Evolutionary conservation across 1,284 basidiomycete species (phyloP), one percentile per base, ranked within the genome.

Genomic region (Leccinum griseonigrum): DNA sequence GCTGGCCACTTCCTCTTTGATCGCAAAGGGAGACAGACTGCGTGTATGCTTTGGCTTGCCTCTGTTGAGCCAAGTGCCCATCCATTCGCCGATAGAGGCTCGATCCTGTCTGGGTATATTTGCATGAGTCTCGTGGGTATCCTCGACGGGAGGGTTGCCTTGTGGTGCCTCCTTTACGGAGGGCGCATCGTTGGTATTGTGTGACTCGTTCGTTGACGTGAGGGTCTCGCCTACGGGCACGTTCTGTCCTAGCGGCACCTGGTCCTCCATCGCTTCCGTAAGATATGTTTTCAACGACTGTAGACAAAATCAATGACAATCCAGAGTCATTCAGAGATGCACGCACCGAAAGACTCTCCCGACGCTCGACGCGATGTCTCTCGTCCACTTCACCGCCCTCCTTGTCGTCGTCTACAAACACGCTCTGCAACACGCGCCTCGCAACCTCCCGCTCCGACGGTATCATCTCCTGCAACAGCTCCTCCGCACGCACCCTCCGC

Each of bases 251-350:
- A 80, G 66, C 16, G 69, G 70, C 7, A 82, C 84, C 53, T 85
- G 85, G 59, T 91, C 89, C 46, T 83, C 81, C 56, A 92, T 81
- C 0, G 90, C 90, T 69, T 91, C 90, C 0, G 83, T 84, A 36
- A 92, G 75, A 0, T 87, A 90, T 62, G 88, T 87, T 16, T 83
- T 77, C 3, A 92, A 76, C 14, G 87, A 89, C 88, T 92, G 61
- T 2, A 28, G 31, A 50, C 16, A 54, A 22, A 28, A 38, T 71
- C 22, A 71, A 60, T 56, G 61, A 64, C 58, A 59, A 22, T 58
- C 56, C 14, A 18, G 9, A 64, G 22, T 64, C 46, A 18, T 18
- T 0, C n/a, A 55, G 5, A 32, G 1, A 13, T 4, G 1, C 7
- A 74, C 84, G 61, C 67, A 88, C 86, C 71, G 82, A 71, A 43